Evolutionary conservation across 179 eudicot genomes (phyloP).

Genomic region (Monotropa hypopitys): DNA sequence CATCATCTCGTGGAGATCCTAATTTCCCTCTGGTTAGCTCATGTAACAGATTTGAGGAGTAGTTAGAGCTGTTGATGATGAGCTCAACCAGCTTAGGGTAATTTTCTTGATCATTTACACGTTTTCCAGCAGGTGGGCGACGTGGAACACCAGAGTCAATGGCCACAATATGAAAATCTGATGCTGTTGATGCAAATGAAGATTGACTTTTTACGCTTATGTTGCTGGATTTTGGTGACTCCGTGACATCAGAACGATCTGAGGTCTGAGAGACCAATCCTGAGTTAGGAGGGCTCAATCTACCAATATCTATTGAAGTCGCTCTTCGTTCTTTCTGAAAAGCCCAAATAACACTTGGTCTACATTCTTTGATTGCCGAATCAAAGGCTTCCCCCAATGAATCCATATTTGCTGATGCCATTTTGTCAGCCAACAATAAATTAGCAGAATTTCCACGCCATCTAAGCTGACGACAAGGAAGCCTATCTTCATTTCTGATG

Average conservation of each 20-base stretch:
- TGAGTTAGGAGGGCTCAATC: conserved; percentile 33
- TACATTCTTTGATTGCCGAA: conserved; percentile 56
- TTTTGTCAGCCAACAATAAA: conserved; percentile 62
- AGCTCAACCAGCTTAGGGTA: conserved; percentile 94
- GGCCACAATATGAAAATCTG: conserved; percentile 63
- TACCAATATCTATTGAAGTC: conserved; percentile 57
- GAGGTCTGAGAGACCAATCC: conserved; percentile 41
- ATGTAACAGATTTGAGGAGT: conserved; percentile 58
- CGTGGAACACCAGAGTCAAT: conserved; percentile 98
- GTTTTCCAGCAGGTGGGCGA: conserved; percentile 92
- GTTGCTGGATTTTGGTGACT: conserved; percentile 43
- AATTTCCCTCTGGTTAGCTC: conserved; percentile 80
- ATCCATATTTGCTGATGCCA: conserved; percentile 42
- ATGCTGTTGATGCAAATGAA: conserved; percentile 22
- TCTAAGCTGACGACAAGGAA: conserved; percentile 81
- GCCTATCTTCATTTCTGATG: conserved; percentile 94
- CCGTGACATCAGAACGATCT: conserved; percentile 39
- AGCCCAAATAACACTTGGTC: conserved; percentile 49
- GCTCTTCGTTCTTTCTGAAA: conserved; percentile 72
- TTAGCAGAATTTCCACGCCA: conserved; percentile 98
- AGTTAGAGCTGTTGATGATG: conserved; percentile 68
- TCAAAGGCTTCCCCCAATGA: conserved; percentile 68
- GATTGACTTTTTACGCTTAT: conserved; percentile 30
- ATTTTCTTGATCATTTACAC: conserved; percentile 69
- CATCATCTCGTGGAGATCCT: conserved; percentile 40